Base-by-base conservation (phyloP, 306 rosid genomes). In the cucumber (Cucumis sativus) region DNA sequence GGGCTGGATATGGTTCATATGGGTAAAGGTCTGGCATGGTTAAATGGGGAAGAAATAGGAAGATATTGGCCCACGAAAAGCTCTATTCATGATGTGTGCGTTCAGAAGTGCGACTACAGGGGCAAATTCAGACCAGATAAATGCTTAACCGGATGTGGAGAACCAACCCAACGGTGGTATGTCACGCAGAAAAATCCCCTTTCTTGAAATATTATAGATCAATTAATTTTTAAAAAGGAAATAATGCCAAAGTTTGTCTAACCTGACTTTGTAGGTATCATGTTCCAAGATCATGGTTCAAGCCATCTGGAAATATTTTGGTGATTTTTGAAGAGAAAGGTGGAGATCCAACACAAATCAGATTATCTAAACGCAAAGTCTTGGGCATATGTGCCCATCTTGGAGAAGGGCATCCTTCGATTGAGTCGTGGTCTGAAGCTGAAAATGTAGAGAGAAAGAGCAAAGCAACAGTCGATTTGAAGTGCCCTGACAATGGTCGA, bases 1-100 rank as follows among this genome's bases (percentile, higher is more conserved):
- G 98, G 95, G 78, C 83, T 94, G 82, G 98, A 94, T 88, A 94
- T 94, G 98, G 62, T 89, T 78, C 83, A 87, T 47, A 91, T 91
- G 98, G 98, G 98, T 54, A 94, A 94, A 85, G 98, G 97, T 82
- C 87, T 92, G 62, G 98, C 96, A 74, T 94, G 98, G 98, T 84
- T 94, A 83, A 94, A 94, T 74, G 98, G 97, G 65, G 97, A 94
- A 88, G 97, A 92, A 89, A 90, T 94, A 20, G 98, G 98, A 85
- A 88, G 97, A 91, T 94, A 90, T 83, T 94, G 97, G 96, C 90
- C 98, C 12, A 80, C 93, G 84, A 79, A 43, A 81, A 90, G 85
- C 86, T 88, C 87, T 60, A 62, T 78, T 66, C 85, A 81, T 45
- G 86, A 84, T 74, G 73, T 82, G 55, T 94, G 98, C 82, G 94